Evolutionary conservation across 108 stramenopile genomes (phyloP).

Genomic region (Pseudonitzschia multiseries): DNA sequence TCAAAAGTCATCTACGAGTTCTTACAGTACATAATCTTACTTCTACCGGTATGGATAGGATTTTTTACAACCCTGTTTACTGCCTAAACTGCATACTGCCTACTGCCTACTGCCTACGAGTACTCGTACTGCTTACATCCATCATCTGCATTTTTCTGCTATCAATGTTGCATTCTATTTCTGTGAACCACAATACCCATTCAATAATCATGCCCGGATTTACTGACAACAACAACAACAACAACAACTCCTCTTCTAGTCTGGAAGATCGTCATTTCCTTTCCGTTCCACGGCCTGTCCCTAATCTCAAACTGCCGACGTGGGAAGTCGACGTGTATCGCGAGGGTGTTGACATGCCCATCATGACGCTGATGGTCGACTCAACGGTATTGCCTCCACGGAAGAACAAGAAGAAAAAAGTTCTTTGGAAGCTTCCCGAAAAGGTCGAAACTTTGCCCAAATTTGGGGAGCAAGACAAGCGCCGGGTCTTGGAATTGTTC

Average conservation of each 20-base stretch:
- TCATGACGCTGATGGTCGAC: conserved; percentile 58
- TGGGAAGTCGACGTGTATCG: conserved; percentile 81
- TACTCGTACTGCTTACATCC: too few relatives aligned
- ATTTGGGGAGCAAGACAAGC: conserved; percentile 71
- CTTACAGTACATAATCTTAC: too few relatives aligned
- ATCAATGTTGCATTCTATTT: too few relatives aligned
- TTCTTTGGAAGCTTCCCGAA: conserved; percentile 73
- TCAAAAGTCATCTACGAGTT: too few relatives aligned
- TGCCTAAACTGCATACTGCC: too few relatives aligned
- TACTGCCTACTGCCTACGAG: too few relatives aligned
- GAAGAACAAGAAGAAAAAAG: conserved; percentile 56
- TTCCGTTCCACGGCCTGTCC: conserved; percentile 60
- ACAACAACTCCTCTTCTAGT: not conserved
- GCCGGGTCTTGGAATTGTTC: conserved; percentile 74
- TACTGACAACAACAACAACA: not conserved
- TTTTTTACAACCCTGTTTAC: too few relatives aligned
- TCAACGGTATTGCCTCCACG: conserved; percentile 65
- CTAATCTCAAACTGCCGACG: conserved; percentile 33
- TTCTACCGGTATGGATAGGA: too few relatives aligned
- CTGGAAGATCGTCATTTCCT: conserved; percentile 76
- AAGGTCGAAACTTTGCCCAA: conserved; percentile 42
- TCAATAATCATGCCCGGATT: not conserved
- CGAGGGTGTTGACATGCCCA: conserved; percentile 57
- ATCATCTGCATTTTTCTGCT: too few relatives aligned
- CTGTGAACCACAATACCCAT: too few relatives aligned